These are phyloP conservation scores for Mallotus japonicus DNA, from an alignment of 441 rosid species.

Conservation along the genomic window DNA sequence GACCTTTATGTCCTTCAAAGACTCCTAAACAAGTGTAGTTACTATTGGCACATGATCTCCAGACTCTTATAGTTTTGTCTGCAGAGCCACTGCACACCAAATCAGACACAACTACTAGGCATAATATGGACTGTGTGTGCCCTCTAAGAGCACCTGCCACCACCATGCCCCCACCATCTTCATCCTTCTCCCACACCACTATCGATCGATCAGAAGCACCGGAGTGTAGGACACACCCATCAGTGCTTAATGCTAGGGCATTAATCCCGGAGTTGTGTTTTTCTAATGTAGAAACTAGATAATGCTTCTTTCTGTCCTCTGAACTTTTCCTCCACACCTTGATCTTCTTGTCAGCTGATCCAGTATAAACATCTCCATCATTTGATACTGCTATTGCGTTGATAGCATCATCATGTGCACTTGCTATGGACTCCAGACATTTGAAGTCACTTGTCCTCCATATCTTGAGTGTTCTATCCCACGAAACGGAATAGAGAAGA, in stretches of 20 bases:
- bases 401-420: conserved; percentile 86
- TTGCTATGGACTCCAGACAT: conserved; percentile 69
- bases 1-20: conserved; percentile 78
- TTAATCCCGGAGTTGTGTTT: conserved; percentile 80
- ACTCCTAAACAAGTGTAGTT: conserved; percentile 58
- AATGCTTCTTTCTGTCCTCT: conserved; percentile 55
- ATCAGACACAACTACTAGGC: conserved; percentile 55
- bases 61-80: conserved; percentile 68
- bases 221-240: conserved; percentile 54
- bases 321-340: conserved; percentile 67
- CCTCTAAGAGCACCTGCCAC: conserved; percentile 61
- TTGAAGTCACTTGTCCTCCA: conserved; percentile 85
- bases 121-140: conserved; percentile 68
- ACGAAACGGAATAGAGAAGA: conserved; percentile 79
- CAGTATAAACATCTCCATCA: conserved; percentile 71
- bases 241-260: conserved; percentile 60
- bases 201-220: conserved; percentile 74
- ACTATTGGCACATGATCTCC: conserved; percentile 42
- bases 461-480: conserved; percentile 87
- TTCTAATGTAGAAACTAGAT: conserved; percentile 47
- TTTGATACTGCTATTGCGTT: conserved; percentile 62
- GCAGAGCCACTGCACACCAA: conserved; percentile 84
- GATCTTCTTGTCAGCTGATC: conserved; percentile 77
- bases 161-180: conserved; percentile 38
- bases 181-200: conserved; percentile 63